Evolutionary conservation across 192 early-diverging fungal species (phyloP), one percentile per base, ranked within the genome.

Genomic region (Coemansia sp.): DNA sequence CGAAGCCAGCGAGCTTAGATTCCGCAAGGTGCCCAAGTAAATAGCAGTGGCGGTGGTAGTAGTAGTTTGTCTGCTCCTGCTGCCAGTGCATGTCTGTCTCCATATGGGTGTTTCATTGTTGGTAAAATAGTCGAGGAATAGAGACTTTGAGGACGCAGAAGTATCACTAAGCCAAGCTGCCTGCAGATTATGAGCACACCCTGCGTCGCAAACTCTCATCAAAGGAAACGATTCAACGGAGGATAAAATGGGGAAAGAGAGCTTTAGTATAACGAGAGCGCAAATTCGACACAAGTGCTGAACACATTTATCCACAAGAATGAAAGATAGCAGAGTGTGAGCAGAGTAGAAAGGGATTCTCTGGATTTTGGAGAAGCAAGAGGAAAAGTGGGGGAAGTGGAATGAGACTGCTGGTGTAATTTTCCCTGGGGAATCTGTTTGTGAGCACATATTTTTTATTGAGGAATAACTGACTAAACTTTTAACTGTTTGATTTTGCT

Each of bases 121-220:
- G 59, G 32, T 32, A 32, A 73, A 73, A 11, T 73, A 41, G 11
- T 65, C 51, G 12, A 56, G 32, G 16, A 68, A 55, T 43, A 52
- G 63, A 6, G 63, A 57, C 37, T 55, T 47, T 12, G 52, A 8
- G 19, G 36, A 40, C 43, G 58, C 26, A 21, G 21, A 62, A 62
- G 59, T 60, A 40, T 62, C 60, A 16, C 46, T 60, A 22, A 72
- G 41, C 67, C 67, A 69, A 52, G 63, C 58, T 62, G 65, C 48
- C 49, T 69, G 67, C 60, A 69, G 8, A 65, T 67, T 70, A 67
- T 78, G 76, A 45, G 66, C 72, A 61, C 76, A 78, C 26, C 64
- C 39, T 48, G 71, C 60, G 54, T 73, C 71, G 57, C 76, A 73
- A 52, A 52, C 48, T 41, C 40, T 63, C 76, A 78, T 78, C 36